These are phyloP conservation scores for Podila clonocystis DNA, from an alignment of 192 early-diverging fungal species.

Conservation along the genomic window DNA sequence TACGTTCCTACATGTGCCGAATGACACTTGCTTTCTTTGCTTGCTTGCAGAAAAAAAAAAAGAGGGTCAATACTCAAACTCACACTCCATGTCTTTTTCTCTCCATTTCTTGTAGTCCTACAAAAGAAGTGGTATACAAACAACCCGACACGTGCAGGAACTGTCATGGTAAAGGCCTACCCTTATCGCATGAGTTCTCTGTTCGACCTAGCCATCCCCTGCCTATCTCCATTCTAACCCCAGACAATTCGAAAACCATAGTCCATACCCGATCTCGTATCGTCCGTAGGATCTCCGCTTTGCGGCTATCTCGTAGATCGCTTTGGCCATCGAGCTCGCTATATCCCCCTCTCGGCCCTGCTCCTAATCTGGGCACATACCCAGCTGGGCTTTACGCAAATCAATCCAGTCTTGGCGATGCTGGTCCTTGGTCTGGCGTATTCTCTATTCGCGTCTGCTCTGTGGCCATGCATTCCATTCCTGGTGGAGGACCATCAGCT, in stretches of 20 bases:
- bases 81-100: no score
- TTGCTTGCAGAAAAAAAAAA: no score
- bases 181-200: no score
- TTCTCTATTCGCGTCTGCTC: constrained; percentile 64
- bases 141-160: constrained; percentile 63
- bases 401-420: constrained; percentile 59
- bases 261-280: constrained; percentile 72
- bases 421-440: constrained; percentile 64
- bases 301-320: constrained; percentile 64
- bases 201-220: background rate
- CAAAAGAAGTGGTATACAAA: constrained; percentile 70
- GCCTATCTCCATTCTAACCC: background rate
- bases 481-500: constrained; percentile 68
- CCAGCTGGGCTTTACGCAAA: constrained; percentile 55
- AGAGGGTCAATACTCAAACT: no score
- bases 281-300: constrained; percentile 66
- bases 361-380: constrained; percentile 59
- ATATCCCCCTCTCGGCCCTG: constrained; percentile 57
- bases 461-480: constrained; percentile 77
- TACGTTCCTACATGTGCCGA: constrained; percentile 35
- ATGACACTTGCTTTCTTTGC: background rate
- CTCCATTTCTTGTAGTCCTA: constrained; percentile 49
- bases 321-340: constrained; percentile 58
- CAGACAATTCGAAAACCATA: constrained; percentile 13
- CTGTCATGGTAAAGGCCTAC: constrained; percentile 49